Evolutionary conservation across 116 monocot species (phyloP), one percentile per base, ranked within the genome.

Genomic region (Cymodocea nodosa): DNA sequence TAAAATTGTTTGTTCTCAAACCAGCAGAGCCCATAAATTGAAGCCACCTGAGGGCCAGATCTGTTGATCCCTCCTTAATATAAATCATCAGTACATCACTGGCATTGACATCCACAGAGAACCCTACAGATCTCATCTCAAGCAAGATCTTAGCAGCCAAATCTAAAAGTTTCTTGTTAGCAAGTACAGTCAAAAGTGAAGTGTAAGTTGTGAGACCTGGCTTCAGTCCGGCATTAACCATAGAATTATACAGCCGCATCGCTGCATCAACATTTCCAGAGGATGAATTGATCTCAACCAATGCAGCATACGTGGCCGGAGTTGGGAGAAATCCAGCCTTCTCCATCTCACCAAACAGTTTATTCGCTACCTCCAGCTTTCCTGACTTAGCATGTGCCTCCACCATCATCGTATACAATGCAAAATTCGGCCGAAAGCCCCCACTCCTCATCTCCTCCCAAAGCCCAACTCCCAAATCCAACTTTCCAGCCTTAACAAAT

Each of bases 61-160:
- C 92, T 3, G 79, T 82, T 13, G 97, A 85, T 8, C 92, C 88
- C 15, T 84, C 92, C 73, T 84, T 88, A 30, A 98, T 85, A 70
- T 89, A 98, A 54, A 88, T 79, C 97, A 98, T 98, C 53, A 98
- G 77, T 54, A 98, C 83, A 65, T 98, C 98, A 18, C 92, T 92
- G 6, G 92, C 92, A 71, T 75, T 86, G 48, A 98, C 85, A 73
- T 98, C 92, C 18, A 89, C 92, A 2, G 85, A 52, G 56, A 81
- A 92, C 16, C 98, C 92, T 37, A 70, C 74, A 2, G 84, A 64
- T 66, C 85, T 98, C 98, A 98, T 98, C 80, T 92, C 98, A 23
- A 98, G 82, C 53, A 98, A 54, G 59, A 98, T 63, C 74, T 98
- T 91, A 5, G 89, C 98, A 58, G 98, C 86, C 74, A 88, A 68